A percentile compares a stretch with the other conserved stretches of the same genome.
These are phyloP conservation scores for Trypanosoma congolense DNA, from an alignment of 208 protist genomes.

Conservation along the genomic window DNA sequence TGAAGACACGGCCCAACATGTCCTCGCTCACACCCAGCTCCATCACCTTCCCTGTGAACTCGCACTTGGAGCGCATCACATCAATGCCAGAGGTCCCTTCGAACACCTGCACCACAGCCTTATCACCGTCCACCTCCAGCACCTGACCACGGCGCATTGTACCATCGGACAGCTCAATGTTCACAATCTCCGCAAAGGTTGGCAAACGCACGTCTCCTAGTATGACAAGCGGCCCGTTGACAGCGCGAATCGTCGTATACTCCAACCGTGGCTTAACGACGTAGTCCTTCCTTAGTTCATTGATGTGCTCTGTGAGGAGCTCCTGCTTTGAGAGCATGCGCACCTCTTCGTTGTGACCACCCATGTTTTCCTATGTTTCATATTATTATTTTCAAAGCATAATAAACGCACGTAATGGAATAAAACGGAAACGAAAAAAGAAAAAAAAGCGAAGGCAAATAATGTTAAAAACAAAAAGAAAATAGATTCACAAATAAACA, in stretches of 20 bases:
- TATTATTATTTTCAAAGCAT: too few species aligned
- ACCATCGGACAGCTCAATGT: slow-evolving; percentile 96
- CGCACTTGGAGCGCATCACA: slow-evolving; percentile 92
- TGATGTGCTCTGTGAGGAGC: slow-evolving; percentile 74
- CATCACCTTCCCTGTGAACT: slow-evolving; percentile 99
- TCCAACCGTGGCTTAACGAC: slow-evolving; percentile 88
- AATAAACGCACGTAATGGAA: slow-evolving; percentile 3
- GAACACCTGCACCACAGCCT: slow-evolving; percentile 99
- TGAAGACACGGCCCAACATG: slow-evolving; percentile 99
- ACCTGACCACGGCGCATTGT: slow-evolving; percentile 95
- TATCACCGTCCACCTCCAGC: slow-evolving; percentile 97
- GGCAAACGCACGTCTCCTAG: slow-evolving; percentile 98
- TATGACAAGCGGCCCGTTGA: slow-evolving; percentile 99
- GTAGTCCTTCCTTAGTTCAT: slow-evolving; percentile 64
- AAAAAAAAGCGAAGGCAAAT: slow-evolving; percentile 8
- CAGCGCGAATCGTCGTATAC: slow-evolving; percentile 98
- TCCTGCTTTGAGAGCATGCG: slow-evolving; percentile 85
- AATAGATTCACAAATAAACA: too few species aligned
- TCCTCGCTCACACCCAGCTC: slow-evolving; percentile 98
- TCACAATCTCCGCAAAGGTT: slow-evolving; percentile 99
- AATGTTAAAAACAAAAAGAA: slow-evolving; percentile 18
- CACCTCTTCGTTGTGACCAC: slow-evolving; percentile 28
- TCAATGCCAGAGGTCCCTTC: slow-evolving; percentile 99
- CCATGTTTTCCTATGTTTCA: too few species aligned
- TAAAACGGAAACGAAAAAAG: slow-evolving; percentile 12